Conservation (phyloP, 1,139 yeast genomes). For the Zygosaccharomyces pseudobailii region DNA sequence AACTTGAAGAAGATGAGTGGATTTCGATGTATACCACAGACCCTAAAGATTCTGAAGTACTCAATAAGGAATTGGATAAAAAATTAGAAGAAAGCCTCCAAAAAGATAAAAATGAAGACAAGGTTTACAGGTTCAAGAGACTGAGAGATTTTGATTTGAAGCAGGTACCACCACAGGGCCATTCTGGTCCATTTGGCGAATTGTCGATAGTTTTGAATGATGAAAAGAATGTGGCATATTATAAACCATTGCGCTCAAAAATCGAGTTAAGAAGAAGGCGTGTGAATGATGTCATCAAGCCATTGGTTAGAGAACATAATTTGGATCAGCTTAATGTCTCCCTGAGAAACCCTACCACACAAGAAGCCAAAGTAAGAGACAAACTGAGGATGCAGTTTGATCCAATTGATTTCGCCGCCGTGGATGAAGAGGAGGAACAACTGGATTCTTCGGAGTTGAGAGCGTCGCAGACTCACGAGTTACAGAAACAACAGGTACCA, state of each 20-base stretch:
- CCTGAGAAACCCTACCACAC: slow-evolving; percentile 33
- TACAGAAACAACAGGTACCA: not conserved
- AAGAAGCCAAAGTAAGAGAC: slow-evolving; percentile 33
- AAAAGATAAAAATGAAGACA: slow-evolving; percentile 36
- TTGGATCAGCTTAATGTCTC: slow-evolving; percentile 37
- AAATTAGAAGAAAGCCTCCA: slow-evolving; percentile 38
- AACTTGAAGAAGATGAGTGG: slow-evolving; percentile 76
- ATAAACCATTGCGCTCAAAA: slow-evolving; percentile 73
- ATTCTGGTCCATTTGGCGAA: slow-evolving; percentile 46
- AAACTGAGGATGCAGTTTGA: slow-evolving; percentile 34
- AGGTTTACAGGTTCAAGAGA: slow-evolving; percentile 54
- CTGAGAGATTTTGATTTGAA: slow-evolving; percentile 79
- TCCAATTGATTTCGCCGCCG: slow-evolving; percentile 35
- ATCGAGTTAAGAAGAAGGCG: slow-evolving; percentile 83
- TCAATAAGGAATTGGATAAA: slow-evolving; percentile 38
- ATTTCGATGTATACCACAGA: slow-evolving; percentile 64
- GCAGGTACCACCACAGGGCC: slow-evolving; percentile 41
- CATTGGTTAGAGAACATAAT: slow-evolving; percentile 39
- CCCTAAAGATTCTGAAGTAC: slow-evolving; percentile 42
- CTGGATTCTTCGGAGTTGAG: slow-evolving; percentile 1
- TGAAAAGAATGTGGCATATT: slow-evolving; percentile 57
- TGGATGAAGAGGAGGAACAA: slow-evolving; percentile 35
- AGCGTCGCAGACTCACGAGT: not conserved
- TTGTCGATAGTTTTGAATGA: slow-evolving; percentile 51
- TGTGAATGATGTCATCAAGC: slow-evolving; percentile 46